A percentile compares a stretch with the other conserved stretches of the same genome.
These are phyloP conservation scores for Melaleuca alternifolia DNA, from an alignment of 345 rosid species.

Conservation along the genomic window DNA sequence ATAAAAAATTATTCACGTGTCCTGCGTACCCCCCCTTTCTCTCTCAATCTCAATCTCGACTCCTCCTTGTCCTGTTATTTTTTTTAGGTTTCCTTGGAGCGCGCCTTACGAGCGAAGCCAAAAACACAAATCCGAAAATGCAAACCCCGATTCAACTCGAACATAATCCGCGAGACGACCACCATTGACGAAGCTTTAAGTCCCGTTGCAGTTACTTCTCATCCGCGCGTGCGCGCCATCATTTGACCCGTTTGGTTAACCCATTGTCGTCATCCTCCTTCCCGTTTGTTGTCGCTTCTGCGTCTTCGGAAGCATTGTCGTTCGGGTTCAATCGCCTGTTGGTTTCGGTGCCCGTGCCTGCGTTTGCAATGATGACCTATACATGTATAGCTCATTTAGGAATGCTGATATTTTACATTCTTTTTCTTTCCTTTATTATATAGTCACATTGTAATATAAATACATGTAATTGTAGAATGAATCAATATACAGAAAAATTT, in stretches of 20 bases:
- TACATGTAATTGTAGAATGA: too few species aligned
- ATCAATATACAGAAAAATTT: too few species aligned
- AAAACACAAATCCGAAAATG: background rate
- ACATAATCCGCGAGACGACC: background rate
- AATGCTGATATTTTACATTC: too few species aligned
- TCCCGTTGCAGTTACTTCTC: background rate
- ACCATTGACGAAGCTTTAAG: background rate
- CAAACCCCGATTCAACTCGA: background rate
- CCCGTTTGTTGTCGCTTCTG: background rate
- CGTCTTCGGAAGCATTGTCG: background rate
- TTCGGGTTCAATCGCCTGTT: background rate
- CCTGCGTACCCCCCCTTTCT: background rate
- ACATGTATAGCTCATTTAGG: too few species aligned
- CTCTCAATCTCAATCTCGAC: background rate
- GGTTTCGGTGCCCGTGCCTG: background rate
- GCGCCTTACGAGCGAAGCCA: background rate
- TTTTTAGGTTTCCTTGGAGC: background rate
- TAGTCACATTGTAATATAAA: too few species aligned
- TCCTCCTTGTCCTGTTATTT: too few species aligned
- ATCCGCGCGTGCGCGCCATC: too few species aligned
- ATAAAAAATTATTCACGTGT: background rate
- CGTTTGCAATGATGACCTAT: background rate
- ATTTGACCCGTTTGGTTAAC: too few species aligned
- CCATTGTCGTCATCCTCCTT: too few species aligned
- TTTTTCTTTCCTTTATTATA: too few species aligned